These are phyloP conservation scores for Nicotiana sylvestris DNA, from an alignment of 257 asterid species.

Conservation along the genomic window DNA sequence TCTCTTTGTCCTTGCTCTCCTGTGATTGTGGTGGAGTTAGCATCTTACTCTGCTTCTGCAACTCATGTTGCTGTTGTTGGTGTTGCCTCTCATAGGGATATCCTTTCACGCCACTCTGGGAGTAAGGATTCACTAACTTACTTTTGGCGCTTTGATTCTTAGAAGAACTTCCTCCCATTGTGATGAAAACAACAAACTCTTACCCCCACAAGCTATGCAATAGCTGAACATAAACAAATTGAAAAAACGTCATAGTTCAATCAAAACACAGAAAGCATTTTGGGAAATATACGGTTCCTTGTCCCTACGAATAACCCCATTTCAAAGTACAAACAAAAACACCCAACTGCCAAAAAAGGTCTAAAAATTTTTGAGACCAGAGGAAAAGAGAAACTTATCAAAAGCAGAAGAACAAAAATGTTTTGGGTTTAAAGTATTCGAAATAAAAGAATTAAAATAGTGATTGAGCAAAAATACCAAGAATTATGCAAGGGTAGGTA, in stretches of 20 bases:
- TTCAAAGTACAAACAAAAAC: too few species aligned
- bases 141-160: neutral
- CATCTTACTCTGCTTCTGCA: neutral
- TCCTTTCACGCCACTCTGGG: neutral
- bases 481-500: neutral
- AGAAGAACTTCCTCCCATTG: slow-evolving; percentile 18
- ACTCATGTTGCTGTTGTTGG: neutral
- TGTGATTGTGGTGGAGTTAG: neutral
- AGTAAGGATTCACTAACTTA: slow-evolving; percentile 23
- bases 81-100: neutral
- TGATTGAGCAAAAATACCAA: neutral
- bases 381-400: neutral
- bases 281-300: too few species aligned
- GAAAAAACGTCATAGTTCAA: neutral
- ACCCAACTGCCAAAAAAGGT: too few species aligned
- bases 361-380: neutral
- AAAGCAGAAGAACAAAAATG: neutral
- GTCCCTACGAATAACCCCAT: too few species aligned
- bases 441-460: neutral
- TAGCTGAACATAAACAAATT: neutral
- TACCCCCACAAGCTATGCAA: neutral
- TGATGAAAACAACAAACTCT: neutral
- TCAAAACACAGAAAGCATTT: neutral
- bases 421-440: neutral
- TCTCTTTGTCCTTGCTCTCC: slow-evolving; percentile 5